Conservation (phyloP, 345 rosid genomes). For the Corchorus capsularis region DNA sequence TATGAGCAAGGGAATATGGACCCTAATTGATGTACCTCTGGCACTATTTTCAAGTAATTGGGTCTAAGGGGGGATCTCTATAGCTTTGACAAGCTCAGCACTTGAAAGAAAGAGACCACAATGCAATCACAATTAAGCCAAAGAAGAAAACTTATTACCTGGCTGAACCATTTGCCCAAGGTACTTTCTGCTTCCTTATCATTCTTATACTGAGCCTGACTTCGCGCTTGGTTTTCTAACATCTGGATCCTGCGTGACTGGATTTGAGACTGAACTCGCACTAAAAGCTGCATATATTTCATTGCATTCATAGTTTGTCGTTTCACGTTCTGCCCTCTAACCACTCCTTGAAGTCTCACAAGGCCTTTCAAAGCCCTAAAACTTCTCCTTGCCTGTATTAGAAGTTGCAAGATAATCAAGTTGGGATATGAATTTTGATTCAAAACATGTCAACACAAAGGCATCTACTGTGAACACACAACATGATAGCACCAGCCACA, state of each 20-base stretch:
- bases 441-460: constrained; percentile 7
- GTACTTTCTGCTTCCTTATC: too few species aligned
- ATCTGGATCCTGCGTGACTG: constrained; percentile 91
- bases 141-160: constrained; percentile 40
- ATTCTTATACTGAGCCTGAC: too few species aligned
- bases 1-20: not conserved
- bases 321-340: constrained; percentile 86
- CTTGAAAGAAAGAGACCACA: not conserved
- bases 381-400: constrained; percentile 84
- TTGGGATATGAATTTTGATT: not conserved
- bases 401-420: constrained; percentile 15
- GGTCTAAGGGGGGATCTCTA: not conserved
- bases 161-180: constrained; percentile 10
- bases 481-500: not conserved
- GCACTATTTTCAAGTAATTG: not conserved
- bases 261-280: constrained; percentile 93
- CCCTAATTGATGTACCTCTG: too few species aligned
- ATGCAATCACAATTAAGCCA: not conserved
- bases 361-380: constrained; percentile 91
- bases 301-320: constrained; percentile 63
- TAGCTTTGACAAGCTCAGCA: not conserved
- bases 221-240: constrained; percentile 59
- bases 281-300: constrained; percentile 53
- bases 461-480: not conserved
- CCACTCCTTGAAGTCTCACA: constrained; percentile 96